These are phyloP conservation scores for Nicotiana noctiflora DNA, from an alignment of 257 asterid species.

Conservation along the genomic window DNA sequence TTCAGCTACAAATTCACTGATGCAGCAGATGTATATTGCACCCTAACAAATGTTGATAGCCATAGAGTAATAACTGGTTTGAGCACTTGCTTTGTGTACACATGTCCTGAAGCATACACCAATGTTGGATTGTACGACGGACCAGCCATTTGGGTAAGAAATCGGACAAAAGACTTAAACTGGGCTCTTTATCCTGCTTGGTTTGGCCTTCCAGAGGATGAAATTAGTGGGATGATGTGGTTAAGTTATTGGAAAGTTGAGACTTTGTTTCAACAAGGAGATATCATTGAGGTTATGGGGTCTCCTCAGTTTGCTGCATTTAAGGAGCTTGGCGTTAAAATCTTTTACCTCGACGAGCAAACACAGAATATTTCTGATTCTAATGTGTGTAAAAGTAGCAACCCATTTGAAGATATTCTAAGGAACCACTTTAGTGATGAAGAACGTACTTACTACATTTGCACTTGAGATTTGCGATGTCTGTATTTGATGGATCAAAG, in stretches of 20 bases:
- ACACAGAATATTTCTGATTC: not conserved
- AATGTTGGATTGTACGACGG: not conserved
- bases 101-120: not conserved
- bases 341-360: not conserved
- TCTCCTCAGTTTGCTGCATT: constrained; percentile 1
- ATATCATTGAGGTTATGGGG: not conserved
- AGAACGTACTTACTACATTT: not conserved
- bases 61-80: not conserved
- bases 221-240: not conserved
- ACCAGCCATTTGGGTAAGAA: constrained; percentile 1
- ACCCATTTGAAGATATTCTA: not conserved
- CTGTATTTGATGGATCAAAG: not conserved
- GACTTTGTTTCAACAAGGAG: not conserved
- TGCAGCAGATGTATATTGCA: not conserved
- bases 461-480: not conserved
- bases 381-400: not conserved
- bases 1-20: not conserved
- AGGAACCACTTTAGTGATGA: not conserved
- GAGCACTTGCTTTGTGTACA: constrained; percentile 8
- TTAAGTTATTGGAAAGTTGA: constrained; percentile 3
- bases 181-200: not conserved
- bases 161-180: not conserved
- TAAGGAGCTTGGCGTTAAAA: not conserved
- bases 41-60: not conserved
- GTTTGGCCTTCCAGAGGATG: constrained; percentile 4